Base-by-base conservation (phyloP, 2,329 filamentous ascomycete species). In the Lachnellula hyalina region DNA sequence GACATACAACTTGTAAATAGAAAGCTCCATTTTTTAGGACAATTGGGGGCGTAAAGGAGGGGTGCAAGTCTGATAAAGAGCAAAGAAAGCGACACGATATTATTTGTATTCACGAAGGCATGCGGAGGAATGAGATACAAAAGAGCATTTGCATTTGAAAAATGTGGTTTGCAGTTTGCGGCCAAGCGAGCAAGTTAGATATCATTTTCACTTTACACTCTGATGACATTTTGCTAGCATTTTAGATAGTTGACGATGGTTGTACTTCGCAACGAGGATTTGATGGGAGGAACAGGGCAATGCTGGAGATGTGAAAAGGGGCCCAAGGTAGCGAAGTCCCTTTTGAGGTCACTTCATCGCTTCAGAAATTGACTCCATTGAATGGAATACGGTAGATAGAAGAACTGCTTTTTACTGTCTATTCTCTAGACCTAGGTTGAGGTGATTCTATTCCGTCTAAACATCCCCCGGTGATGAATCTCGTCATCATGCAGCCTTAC, bases 1-100 rank as follows among this genome's bases (percentile, higher is more conserved):
- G 36, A 64, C 54, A 46, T 69, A 68, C 58, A 71, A 67, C 54
- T 55, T 69, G 63, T 70, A 67, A 67, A 68, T 63, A 62, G 50
- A 59, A 56, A 58, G 50, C 59, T 60, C 48, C 52, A 57, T 56
- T 46, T 59, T 53, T 46, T 68, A 49, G 49, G 41, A 51, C n/a
- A 47, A 28, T 34, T 42, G 46, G 17, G 36, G 49, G 48, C 25
- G 44, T 34, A 45, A 44, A 47, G 45, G 41, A 46, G n/a, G 28
- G 46, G 47, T 47, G 47, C 51, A 44, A 53, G 38, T 49, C 49
- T 45, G 11, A 53, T 44, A 35, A 35, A 38, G 45, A 48, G 42
- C 42, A 51, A 51, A 15, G 17, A 25, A 23, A 41, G 52, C 40
- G 42, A 51, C 42, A 53, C 44, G 45, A 52, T 54, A 36, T 45